These are phyloP conservation scores for Ustilago bromivora DNA, from an alignment of 1,284 basidiomycete genomes.

Conservation along the genomic window DNA sequence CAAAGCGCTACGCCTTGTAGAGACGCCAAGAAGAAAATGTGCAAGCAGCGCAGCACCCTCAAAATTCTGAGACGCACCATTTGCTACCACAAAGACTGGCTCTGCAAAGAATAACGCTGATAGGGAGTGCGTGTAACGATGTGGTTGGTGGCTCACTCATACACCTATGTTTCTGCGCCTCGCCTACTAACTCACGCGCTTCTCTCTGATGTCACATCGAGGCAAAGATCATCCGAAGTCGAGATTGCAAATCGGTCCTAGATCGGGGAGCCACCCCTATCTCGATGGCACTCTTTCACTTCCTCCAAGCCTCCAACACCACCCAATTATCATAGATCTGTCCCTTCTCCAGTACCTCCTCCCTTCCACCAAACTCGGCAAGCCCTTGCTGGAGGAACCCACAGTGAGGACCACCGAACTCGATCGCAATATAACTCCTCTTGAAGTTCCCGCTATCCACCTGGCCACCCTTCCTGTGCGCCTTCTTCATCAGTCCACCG, in stretches of 20 bases:
- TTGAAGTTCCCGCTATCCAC: conserved; percentile 44
- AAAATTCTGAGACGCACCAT: conserved; percentile 6
- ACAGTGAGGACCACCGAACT: conserved; percentile 64
- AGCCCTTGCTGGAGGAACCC: conserved; percentile 54
- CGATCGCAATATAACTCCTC: conserved; percentile 54
- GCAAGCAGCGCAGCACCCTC: background rate
- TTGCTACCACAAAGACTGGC: background rate
- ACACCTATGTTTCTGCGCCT: conserved; percentile 9
- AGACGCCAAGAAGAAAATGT: background rate
- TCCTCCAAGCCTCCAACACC: conserved; percentile 43
- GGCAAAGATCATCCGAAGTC: background rate
- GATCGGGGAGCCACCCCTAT: background rate
- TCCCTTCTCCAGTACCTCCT: conserved; percentile 54
- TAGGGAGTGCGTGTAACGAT: background rate
- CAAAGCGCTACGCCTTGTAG: background rate
- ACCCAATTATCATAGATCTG: conserved; percentile 61
- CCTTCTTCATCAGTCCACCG: conserved; percentile 44
- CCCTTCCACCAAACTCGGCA: conserved; percentile 40
- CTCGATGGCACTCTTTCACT: conserved; percentile 8
- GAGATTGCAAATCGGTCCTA: background rate
- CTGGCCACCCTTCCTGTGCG: conserved; percentile 40
- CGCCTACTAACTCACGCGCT: background rate
- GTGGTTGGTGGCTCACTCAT: conserved; percentile 4
- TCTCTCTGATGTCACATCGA: background rate
- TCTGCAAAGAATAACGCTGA: background rate